Percentiles rank a stretch among this genome's conserved stretches.
phyloP scores from a whole-genome alignment of 2,329 filamentous ascomycete genomes.

The Fusarium musae region DNA sequence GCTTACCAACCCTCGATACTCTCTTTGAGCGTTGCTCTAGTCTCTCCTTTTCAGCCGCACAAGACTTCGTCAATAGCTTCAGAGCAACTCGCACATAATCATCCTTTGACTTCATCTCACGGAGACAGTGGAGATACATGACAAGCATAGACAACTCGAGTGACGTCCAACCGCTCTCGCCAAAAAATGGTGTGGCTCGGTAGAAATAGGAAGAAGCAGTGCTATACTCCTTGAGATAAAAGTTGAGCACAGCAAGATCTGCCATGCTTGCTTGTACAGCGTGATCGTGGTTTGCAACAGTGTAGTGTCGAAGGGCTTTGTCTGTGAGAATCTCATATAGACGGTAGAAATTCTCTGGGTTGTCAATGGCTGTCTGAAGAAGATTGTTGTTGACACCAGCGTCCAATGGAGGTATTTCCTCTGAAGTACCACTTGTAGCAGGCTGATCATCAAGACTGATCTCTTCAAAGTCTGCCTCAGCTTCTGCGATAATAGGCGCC shows the following conservation, averaged over 20 bases:
- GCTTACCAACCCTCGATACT: constrained; percentile 31
- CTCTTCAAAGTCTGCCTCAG: constrained; percentile 65
- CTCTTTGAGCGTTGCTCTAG: constrained; percentile 51
- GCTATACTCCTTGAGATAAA: constrained; percentile 76
- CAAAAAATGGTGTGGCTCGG: constrained; percentile 81
- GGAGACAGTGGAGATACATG: constrained; percentile 86
- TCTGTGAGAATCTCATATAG: constrained; percentile 84
- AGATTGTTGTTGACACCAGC: constrained; percentile 58
- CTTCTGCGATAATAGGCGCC: constrained; percentile 62
- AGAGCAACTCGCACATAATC: constrained; percentile 83
- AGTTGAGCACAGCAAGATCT: constrained; percentile 88
- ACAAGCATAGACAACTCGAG: constrained; percentile 86
- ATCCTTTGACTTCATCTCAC: constrained; percentile 77
- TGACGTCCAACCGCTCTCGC: constrained; percentile 79
- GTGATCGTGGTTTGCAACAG: constrained; percentile 80
- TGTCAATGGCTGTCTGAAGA: constrained; percentile 70
- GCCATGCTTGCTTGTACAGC: constrained; percentile 82
- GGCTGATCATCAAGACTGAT: constrained; percentile 62
- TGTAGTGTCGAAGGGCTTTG: constrained; percentile 83
- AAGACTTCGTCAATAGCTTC: constrained; percentile 77
- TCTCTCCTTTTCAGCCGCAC: constrained; percentile 63
- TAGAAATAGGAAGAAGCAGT: constrained; percentile 82
- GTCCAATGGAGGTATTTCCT: constrained; percentile 40
- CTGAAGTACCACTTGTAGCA: constrained; percentile 12
- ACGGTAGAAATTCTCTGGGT: constrained; percentile 71